A percentile compares a stretch with the other conserved stretches of the same genome.
Conservation (phyloP, 208 protist genomes). For the Leishmania guyanensis region DNA sequence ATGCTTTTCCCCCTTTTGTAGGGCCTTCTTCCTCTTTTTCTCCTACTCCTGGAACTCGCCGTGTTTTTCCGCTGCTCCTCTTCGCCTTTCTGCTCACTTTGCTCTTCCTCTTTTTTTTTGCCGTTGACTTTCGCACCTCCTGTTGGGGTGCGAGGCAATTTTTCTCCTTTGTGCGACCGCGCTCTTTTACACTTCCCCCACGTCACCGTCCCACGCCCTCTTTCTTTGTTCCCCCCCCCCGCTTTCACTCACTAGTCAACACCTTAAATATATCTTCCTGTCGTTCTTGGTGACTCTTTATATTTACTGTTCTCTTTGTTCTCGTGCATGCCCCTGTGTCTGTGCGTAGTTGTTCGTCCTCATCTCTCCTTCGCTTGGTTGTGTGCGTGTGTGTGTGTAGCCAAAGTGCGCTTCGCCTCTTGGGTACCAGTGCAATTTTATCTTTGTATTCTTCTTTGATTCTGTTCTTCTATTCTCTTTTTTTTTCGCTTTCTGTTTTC, state of each 20-base stretch:
- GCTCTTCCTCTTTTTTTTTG: background rate
- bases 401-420: background rate
- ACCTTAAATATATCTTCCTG: background rate
- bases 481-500: background rate
- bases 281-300: background rate
- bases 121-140: background rate
- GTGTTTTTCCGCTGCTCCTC: background rate
- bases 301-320: background rate
- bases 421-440: background rate
- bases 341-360: background rate
- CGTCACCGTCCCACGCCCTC: background rate
- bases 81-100: constrained; percentile 1
- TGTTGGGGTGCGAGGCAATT: no score
- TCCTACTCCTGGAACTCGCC: background rate
- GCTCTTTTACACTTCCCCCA: background rate
- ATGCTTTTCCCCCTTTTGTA: background rate
- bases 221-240: constrained; percentile 5
- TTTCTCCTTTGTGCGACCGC: no score
- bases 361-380: background rate
- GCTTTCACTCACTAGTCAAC: background rate
- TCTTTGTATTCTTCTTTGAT: background rate
- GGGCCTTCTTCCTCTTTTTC: background rate
- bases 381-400: no score
- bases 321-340: background rate
- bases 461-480: background rate